Conservation (phyloP, 192 early-diverging fungal genomes). For the Entrophospora sp. region DNA sequence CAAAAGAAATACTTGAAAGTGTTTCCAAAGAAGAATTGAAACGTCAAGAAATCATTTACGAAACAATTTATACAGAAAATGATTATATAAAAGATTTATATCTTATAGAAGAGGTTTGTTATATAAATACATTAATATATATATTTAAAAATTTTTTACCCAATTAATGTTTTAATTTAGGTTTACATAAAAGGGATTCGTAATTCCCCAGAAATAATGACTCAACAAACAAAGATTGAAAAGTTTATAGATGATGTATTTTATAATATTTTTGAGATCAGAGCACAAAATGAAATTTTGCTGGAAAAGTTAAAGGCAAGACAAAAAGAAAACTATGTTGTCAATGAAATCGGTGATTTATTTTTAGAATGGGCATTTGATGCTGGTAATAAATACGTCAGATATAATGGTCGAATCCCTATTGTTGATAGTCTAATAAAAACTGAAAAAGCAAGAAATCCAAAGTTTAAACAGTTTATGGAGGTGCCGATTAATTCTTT, state of each 20-base stretch:
- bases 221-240: conserved; percentile 17
- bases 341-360: conserved; percentile 78
- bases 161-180: not conserved
- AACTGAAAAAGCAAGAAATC: conserved; percentile 56
- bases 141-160: not conserved
- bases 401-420: conserved; percentile 73
- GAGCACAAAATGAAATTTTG: conserved; percentile 44
- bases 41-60: conserved; percentile 91
- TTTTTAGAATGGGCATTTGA: conserved; percentile 51
- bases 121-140: not conserved
- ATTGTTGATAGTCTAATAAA: conserved; percentile 65
- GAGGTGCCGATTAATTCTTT: conserved; percentile 29
- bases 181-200: conserved; percentile 2
- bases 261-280: conserved; percentile 54
- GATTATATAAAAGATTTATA: conserved; percentile 85
- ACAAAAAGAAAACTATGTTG: conserved; percentile 56
- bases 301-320: conserved; percentile 43
- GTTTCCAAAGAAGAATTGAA: conserved; percentile 64
- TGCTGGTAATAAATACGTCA: conserved; percentile 57
- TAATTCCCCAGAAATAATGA: not conserved
- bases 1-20: conserved; percentile 58
- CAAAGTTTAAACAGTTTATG: conserved; percentile 62
- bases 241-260: conserved; percentile 64
- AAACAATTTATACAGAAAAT: conserved; percentile 80
- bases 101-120: conserved; percentile 67